Evolutionary conservation across 164 flowering plant species (phyloP).

Genomic region (Stephania japonica): DNA sequence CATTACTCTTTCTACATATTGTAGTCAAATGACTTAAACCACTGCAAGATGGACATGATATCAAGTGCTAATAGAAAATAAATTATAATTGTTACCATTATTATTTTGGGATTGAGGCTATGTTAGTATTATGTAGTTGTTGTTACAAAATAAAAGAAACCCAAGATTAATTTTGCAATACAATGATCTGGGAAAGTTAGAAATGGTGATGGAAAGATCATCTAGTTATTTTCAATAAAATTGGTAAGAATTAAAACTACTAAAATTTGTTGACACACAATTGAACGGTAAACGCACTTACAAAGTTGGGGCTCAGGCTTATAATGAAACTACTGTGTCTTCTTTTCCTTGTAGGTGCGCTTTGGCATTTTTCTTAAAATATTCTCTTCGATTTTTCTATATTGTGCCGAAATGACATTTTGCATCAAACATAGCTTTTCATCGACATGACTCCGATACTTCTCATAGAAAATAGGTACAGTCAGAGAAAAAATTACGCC

Average conservation of each 20-base stretch:
- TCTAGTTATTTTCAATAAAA: background rate
- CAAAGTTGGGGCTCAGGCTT: background rate
- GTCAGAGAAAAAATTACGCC: constrained; percentile 64
- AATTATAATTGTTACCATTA: too few species aligned
- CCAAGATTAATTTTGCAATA: too few species aligned
- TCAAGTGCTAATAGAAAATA: too few species aligned
- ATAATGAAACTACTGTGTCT: constrained; percentile 31
- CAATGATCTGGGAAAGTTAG: background rate
- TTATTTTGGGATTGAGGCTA: too few species aligned
- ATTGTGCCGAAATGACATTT: constrained; percentile 33
- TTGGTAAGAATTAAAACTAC: background rate
- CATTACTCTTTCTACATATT: too few species aligned
- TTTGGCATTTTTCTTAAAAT: constrained; percentile 43
- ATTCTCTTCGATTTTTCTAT: constrained; percentile 44
- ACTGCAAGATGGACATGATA: too few species aligned
- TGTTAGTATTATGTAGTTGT: too few species aligned
- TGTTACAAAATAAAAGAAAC: too few species aligned
- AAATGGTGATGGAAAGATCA: background rate
- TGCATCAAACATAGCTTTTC: constrained; percentile 39
- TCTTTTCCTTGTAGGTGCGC: constrained; percentile 41
- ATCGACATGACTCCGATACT: constrained; percentile 62
- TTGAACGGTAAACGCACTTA: background rate
- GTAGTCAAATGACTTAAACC: too few species aligned
- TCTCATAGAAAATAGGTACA: constrained; percentile 65
- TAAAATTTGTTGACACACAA: background rate